Base-by-base conservation (phyloP, 768 basidiomycete genomes). In the Collybiopsis confluens region DNA sequence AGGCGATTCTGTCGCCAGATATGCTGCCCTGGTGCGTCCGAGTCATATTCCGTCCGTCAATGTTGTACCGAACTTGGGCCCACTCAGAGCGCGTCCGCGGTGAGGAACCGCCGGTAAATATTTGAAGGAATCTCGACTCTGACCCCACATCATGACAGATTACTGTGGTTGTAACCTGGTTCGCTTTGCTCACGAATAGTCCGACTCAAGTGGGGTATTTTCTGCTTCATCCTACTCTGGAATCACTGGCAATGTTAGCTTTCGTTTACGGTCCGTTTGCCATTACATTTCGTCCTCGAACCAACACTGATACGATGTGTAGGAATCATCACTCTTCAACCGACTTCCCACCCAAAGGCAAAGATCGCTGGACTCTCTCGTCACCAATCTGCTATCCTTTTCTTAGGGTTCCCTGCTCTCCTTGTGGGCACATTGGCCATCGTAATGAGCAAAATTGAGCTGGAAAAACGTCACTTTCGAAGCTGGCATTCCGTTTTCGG, bases 401-500 rank as follows among this genome's bases (percentile, higher is more conserved):
- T 68, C 9, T 35, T 80, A 18, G 87, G 81, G 2, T 67, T 86
- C 33, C 84, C 86, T 1, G 61, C 75, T 13, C 74, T 92, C 54
- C 38, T 79, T 6, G 43, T 83, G 8, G 91, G 90, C 2, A 78
- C 81, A 1, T 64, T 73, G n/a, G 76, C 85, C 1, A 78, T 93
- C 44, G 69, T 76, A 48, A 77, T 76, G 52, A 83, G 85, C 62
- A 94, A 94, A 64, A 67, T 65, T 40, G 52, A 75, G 0, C 69
- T 78, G 48, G 68, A 59, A 4, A 74, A 73, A 1, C 55, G 70
- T 3, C 91, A 92, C 62, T 86, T 89, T 56, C 77, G 75, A 3
- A 79, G 82, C 8, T 89, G 86, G 88, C 92, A 93, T 68, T 83
- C 80, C 3, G 88, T 90, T 40, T 74, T 90, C 51, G 92, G 90